Evolutionary conservation across 2,329 filamentous ascomycete species (phyloP), one percentile per base, ranked within the genome.

Genomic region (Pseudogymnoascus sp.): DNA sequence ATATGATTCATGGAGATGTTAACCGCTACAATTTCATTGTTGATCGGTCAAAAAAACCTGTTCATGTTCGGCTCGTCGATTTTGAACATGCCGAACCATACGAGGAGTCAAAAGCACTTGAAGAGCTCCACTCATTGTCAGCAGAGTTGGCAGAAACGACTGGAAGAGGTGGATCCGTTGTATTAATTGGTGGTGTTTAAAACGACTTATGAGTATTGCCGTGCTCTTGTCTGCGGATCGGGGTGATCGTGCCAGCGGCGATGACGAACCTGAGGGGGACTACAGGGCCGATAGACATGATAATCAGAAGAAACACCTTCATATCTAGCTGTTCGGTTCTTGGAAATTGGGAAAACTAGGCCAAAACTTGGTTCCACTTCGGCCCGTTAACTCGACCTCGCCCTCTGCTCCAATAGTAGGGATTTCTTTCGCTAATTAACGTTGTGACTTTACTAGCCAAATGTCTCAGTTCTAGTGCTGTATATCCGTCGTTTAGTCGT

Each of bases 1-100:
- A 56, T 56, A 56, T 33, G n/a, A 29, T 56, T 33, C 29, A 73
- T 37, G 53, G 53, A 61, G 21, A 64, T 64, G 63, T 64, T 47
- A 64, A 60, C 29, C 24, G 50, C 53, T 65, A 63, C 16, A 63
- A 63, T 63, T 62, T 61, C 35, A 42, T 61, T 37, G 8, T 65
- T 13, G 63, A 63, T 35, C 63, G 61, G 31, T 56, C 44, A 13
- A 59, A 29, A 10, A 40, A 64, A 31, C 61, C 61, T 63, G 44
- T 63, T 56, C 42, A 59, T 59, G 63, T 63, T 40, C 31, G 42
- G 21, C 63, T 64, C 11, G 63, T 64, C 21, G 63, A 64, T 64
- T 62, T 33, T 26, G 61, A 63, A 47, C 61, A 63, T 44, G 60
- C 61, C 35, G 63, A 64, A 61, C 47, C 61, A 61, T 50, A 64